Evolutionary conservation across 768 basidiomycete genomes (phyloP), one percentile per base, ranked within the genome.

Genomic region (Hericium alpestre): DNA sequence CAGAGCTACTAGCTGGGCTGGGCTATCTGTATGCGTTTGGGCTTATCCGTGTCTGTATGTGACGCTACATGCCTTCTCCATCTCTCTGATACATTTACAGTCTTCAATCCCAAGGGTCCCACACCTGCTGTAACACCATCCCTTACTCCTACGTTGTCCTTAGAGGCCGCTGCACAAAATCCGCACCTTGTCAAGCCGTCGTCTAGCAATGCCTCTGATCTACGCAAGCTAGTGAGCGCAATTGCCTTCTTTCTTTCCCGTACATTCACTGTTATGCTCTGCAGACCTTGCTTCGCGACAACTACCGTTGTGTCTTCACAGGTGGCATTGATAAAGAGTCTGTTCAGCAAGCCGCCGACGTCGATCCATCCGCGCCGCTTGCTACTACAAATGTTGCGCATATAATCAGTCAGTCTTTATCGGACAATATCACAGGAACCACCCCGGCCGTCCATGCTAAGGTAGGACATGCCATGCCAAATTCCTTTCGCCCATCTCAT

Each of bases 341-440:
- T 18, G 9, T 16, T 15, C 15, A 43, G 18, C 15, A 43, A 16
- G 16, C 12, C 37, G 11, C 20, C 49, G 25, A 40, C 20, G 18
- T 51, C 38, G 22, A 11, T 23, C 23, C 50, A 39, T 40, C 49
- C 3, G 23, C 56, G 12, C 38, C 38, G 18, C 38, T 40, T 51
- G 38, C 56, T 40, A 6, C n/a, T 16, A 39, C 56, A 39, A 56
- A 56, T 41, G 38, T 56, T 7, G 49, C 56, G 20, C 56, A 51
- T 41, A 56, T 51, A 38, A 51, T 51, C 56, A 51, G 38, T 39
- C 38, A 43, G 41, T 43, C 41, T 43, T 12, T 43, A 1, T n/a
- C 41, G 41, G 41, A 43, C 18, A 15, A 43, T 9, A 43, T 43
- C 41, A 43, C 41, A 16, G 41, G 41, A 15, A 15, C 18, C 2